phyloP scores from a whole-genome alignment of 768 basidiomycete genomes.

The Hypsizygus marmoreus region DNA sequence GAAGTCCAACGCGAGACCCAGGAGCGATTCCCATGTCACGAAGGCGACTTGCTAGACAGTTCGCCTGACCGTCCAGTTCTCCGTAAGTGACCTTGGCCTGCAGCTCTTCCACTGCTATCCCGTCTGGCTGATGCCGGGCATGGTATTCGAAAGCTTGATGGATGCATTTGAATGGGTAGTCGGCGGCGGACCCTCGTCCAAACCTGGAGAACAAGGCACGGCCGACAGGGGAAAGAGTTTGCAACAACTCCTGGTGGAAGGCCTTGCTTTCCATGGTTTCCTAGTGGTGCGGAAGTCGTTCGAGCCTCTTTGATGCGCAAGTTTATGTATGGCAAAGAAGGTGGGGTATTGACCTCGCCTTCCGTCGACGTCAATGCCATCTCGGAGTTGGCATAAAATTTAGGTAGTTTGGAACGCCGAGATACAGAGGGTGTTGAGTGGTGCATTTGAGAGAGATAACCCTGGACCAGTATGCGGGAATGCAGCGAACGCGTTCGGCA shows the following conservation, averaged over 20 bases:
- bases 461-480: no score
- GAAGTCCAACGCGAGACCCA: conserved; percentile 52
- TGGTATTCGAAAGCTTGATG: conserved; percentile 59
- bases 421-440: no score
- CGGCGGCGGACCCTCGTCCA: conserved; percentile 40
- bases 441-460: no score
- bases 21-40: conserved; percentile 43
- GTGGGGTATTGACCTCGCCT: conserved; percentile 1
- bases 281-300: conserved; percentile 6
- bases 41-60: conserved; percentile 45
- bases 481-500: no score
- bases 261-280: conserved; percentile 13
- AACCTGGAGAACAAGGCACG: conserved; percentile 44
- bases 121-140: conserved; percentile 38
- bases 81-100: conserved; percentile 49
- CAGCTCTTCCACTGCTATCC: conserved; percentile 51
- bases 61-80: conserved; percentile 49
- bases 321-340: conserved; percentile 10
- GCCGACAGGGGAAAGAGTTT: conserved; percentile 39
- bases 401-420: not conserved
- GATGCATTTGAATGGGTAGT: conserved; percentile 47
- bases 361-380: not conserved
- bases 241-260: conserved; percentile 16
- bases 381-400: conserved; percentile 7
- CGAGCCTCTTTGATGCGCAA: not conserved